Evolutionary conservation across 768 basidiomycete species (phyloP), one percentile per base, ranked within the genome.

Genomic region (Naganishia randhawae): DNA sequence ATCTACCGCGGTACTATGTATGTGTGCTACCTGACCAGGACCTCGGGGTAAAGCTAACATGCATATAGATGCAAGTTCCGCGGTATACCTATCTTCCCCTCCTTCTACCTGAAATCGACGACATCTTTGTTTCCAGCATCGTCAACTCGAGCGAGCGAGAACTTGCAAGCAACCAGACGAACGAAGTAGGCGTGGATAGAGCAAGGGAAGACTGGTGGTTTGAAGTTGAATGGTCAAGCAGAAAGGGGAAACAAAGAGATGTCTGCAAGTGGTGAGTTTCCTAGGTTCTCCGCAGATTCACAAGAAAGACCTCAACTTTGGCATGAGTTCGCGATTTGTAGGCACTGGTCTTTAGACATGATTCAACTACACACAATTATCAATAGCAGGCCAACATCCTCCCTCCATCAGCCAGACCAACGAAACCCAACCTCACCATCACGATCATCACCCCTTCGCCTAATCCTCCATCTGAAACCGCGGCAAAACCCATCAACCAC

Each of bases 331-430:
- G n/a, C n/a, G n/a, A n/a, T n/a, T n/a, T n/a, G n/a, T 75, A 99
- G 96, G 94, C 94, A 99, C 80, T 98, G 95, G 96, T 88, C 95
- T 55, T 86, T 99, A 67, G 96, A 96, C 35, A 84, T 98, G 48
- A 86, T 98, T 70, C 94, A 94, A 91, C 80, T 92, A 86, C 80
- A 74, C 27, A 74, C 72, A 1, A 33, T 71, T 39, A 75, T 78
- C 70, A 70, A 71, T 87, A 48, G 45, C 90, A n/a, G 77, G 84
- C 84, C 32, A 86, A 35, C 16, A 35, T 32, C 32, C 41, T 88
- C 69, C 85, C 87, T 19, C 77, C 62, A 51, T 65, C 52, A 39
- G 10, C n/a, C 5, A 42, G 25, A 4, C 3, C 7, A 22, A 3
- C 19, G 25, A 22, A 17, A 6, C 45, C 19, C 11, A 25, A 42